phyloP scores from a whole-genome alignment of 805 yeast species.

The Pichia phayaonensis region DNA sequence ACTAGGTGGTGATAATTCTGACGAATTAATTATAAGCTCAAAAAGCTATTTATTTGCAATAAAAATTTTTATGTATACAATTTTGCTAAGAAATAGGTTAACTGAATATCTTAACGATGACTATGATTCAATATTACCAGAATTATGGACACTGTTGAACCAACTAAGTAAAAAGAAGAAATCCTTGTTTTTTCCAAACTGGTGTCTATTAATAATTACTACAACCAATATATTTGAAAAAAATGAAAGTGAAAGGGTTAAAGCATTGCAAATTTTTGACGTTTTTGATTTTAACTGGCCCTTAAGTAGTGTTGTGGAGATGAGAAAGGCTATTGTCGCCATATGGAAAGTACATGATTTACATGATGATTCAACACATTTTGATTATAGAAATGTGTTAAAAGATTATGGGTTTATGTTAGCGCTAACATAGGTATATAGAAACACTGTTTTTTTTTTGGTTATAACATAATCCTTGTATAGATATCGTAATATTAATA shows the following conservation, averaged over 20 bases:
- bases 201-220: conserved; percentile 26
- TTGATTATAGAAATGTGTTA: conserved; percentile 26
- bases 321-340: conserved; percentile 20
- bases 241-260: conserved; percentile 15
- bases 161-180: conserved; percentile 9
- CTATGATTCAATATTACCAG: conserved; percentile 8
- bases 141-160: conserved; percentile 8
- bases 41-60: conserved; percentile 15
- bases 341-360: conserved; percentile 27
- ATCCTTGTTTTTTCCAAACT: conserved; percentile 24
- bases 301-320: conserved; percentile 16
- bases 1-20: neutral
- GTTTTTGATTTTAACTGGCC: conserved; percentile 24
- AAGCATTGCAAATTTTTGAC: conserved; percentile 16
- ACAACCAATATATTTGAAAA: conserved; percentile 11
- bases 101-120: conserved; percentile 7
- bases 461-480: too few relatives aligned
- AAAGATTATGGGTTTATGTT: conserved; percentile 19
- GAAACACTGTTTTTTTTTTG: neutral
- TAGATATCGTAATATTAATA: neutral
- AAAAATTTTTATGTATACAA: conserved; percentile 15
- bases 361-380: neutral
- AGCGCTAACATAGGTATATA: conserved; percentile 17
- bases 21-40: conserved; percentile 17
- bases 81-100: conserved; percentile 10